Percentiles rank a stretch among this genome's conserved stretches.
These are phyloP conservation scores for Penicillium odoratum DNA, from an alignment of 495 filamentous ascomycete species.

Conservation along the genomic window DNA sequence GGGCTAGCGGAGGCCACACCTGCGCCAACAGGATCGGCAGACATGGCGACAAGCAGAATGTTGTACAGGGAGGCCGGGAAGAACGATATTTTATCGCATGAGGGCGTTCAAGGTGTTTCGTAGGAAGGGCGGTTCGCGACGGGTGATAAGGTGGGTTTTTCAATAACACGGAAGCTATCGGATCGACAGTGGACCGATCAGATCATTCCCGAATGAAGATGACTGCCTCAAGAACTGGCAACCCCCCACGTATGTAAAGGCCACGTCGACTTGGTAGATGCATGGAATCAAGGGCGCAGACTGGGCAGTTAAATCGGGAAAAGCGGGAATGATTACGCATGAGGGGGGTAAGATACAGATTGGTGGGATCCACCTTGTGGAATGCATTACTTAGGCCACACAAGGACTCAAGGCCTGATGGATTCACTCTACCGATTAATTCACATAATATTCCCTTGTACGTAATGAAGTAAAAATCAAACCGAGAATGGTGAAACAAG, in stretches of 20 bases:
- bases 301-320: slow-evolving; percentile 4
- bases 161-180: slow-evolving; percentile 24
- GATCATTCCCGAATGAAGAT: slow-evolving; percentile 24
- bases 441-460: neutral
- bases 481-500: neutral
- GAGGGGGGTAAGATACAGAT: slow-evolving; percentile 5
- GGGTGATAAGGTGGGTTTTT: slow-evolving; percentile 16
- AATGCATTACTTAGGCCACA: slow-evolving; percentile 17
- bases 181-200: slow-evolving; percentile 22
- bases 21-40: slow-evolving; percentile 21
- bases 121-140: slow-evolving; percentile 6
- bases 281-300: slow-evolving; percentile 10
- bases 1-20: slow-evolving; percentile 15
- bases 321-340: slow-evolving; percentile 24
- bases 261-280: slow-evolving; percentile 13
- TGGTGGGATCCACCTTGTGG: slow-evolving; percentile 16
- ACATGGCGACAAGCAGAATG: slow-evolving; percentile 20
- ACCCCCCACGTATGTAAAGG: slow-evolving; percentile 5
- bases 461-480: neutral
- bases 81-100: slow-evolving; percentile 33
- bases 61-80: slow-evolving; percentile 11
- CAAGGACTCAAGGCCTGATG: neutral
- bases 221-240: neutral
- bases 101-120: slow-evolving; percentile 5
- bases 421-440: neutral